Evolutionary conservation across 805 yeast genomes (phyloP).

Genomic region (Debaryomyces tyrocola): DNA sequence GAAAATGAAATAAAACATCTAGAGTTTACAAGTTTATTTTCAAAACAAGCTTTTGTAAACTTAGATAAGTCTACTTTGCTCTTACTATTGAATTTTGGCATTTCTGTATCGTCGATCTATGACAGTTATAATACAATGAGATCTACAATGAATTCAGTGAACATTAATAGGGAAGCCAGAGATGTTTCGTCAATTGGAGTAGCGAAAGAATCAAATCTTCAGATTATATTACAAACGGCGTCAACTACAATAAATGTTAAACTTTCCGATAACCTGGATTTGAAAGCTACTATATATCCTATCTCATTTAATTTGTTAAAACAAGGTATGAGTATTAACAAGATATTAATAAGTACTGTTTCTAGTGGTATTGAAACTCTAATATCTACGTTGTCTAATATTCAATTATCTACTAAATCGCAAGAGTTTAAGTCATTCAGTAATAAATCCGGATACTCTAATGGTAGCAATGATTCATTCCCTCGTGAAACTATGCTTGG

Average conservation of each 20-base stretch:
- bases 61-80: constrained; percentile 23
- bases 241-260: constrained; percentile 25
- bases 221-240: constrained; percentile 42
- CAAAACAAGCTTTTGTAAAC: constrained; percentile 37
- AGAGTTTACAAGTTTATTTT: constrained; percentile 42
- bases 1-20: constrained; percentile 9
- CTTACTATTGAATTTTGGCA: constrained; percentile 24
- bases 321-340: constrained; percentile 32
- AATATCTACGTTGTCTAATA: constrained; percentile 20
- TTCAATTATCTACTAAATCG: constrained; percentile 25
- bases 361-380: constrained; percentile 7
- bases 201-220: constrained; percentile 7
- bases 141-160: constrained; percentile 5
- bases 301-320: constrained; percentile 39
- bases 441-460: constrained; percentile 8
- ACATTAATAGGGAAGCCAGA: neutral
- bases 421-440: constrained; percentile 25
- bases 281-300: constrained; percentile 41
- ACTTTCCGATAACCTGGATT: constrained; percentile 12
- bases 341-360: constrained; percentile 21
- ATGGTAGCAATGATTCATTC: constrained; percentile 9
- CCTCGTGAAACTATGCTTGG: constrained; percentile 18
- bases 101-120: constrained; percentile 21
- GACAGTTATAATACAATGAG: constrained; percentile 17
- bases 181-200: neutral